Conservation (phyloP, 2,329 filamentous ascomycete species). For the Mariannaea sp. region DNA sequence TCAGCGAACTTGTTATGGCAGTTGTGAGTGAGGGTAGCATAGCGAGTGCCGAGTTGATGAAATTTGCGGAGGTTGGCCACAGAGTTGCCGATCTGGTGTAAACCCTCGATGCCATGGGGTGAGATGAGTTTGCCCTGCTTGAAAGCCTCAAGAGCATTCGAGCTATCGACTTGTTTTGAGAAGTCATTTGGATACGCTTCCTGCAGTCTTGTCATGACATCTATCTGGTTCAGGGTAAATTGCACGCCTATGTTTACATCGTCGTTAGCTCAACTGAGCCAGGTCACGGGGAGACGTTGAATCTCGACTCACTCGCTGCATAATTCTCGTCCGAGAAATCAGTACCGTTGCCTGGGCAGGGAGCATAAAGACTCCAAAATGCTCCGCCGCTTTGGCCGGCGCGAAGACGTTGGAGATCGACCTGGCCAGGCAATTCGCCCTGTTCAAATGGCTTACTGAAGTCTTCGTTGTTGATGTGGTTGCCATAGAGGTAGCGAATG, state of each 20-base stretch:
- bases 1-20: slow-evolving; percentile 92
- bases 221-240: slow-evolving; percentile 75
- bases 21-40: slow-evolving; percentile 89
- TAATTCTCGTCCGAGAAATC: slow-evolving; percentile 79
- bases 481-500: slow-evolving; percentile 69
- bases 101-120: slow-evolving; percentile 80
- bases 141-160: slow-evolving; percentile 66
- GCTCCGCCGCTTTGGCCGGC: slow-evolving; percentile 77
- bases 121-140: slow-evolving; percentile 70
- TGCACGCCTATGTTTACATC: slow-evolving; percentile 56
- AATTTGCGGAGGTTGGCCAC: slow-evolving; percentile 75
- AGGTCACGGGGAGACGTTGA: neutral
- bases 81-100: slow-evolving; percentile 93
- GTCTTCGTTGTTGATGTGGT: slow-evolving; percentile 75
- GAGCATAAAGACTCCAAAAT: slow-evolving; percentile 90
- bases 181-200: slow-evolving; percentile 70
- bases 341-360: slow-evolving; percentile 72
- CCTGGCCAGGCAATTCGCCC: slow-evolving; percentile 70
- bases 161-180: slow-evolving; percentile 65
- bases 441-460: slow-evolving; percentile 78
- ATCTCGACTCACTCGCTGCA: slow-evolving; percentile 58
- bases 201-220: slow-evolving; percentile 69
- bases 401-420: slow-evolving; percentile 78
- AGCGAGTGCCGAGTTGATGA: slow-evolving; percentile 79
- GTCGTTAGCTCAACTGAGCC: neutral